Conservation (phyloP, 2,329 filamentous ascomycete genomes). For the Sclerotinia spermophila region DNA sequence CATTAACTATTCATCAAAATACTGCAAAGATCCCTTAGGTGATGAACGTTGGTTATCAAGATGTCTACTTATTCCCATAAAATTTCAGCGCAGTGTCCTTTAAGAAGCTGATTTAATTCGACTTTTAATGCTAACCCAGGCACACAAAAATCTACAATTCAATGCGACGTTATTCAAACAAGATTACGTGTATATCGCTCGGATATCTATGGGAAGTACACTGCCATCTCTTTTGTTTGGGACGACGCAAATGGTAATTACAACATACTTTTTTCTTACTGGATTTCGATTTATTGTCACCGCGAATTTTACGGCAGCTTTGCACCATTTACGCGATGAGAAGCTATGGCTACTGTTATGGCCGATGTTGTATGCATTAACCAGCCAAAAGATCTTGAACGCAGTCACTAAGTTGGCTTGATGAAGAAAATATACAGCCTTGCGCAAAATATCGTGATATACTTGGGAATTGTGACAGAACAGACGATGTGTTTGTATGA, state of each 20-base stretch:
- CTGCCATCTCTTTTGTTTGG: background rate
- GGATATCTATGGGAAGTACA: background rate
- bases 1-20: background rate
- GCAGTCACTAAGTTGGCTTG: background rate
- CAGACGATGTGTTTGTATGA: background rate
- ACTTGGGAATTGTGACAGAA: background rate
- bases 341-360: background rate
- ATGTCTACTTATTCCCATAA: background rate
- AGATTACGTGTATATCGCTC: background rate
- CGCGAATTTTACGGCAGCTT: background rate
- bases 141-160: background rate
- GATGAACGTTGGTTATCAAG: background rate
- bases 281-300: background rate
- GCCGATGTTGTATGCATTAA: conserved; percentile 3
- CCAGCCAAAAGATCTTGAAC: background rate
- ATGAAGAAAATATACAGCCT: background rate
- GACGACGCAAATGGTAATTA: background rate
- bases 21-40: background rate
- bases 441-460: background rate
- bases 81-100: background rate
- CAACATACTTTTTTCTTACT: background rate
- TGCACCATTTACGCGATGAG: background rate
- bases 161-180: background rate
- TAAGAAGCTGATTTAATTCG: background rate
- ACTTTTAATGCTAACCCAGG: background rate